phyloP scores from a whole-genome alignment of 2,329 filamentous ascomycete genomes.

The Pyricularia sp. region DNA sequence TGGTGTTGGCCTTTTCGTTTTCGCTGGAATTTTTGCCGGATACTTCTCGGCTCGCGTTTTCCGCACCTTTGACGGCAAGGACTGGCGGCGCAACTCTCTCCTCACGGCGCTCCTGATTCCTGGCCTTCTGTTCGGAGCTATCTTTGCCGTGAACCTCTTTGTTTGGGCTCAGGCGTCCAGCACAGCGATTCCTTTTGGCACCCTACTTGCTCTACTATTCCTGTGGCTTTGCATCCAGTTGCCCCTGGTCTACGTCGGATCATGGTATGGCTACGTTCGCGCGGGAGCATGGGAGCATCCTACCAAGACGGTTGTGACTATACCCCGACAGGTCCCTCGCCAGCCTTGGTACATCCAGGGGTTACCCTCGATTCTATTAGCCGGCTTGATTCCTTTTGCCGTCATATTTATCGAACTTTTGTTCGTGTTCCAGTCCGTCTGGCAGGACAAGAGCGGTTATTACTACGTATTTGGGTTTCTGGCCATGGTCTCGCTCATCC shows the following conservation, averaged over 20 bases:
- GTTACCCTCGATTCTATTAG: slow-evolving; percentile 55
- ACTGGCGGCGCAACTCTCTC: slow-evolving; percentile 68
- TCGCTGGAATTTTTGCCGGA: slow-evolving; percentile 75
- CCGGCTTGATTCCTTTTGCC: slow-evolving; percentile 73
- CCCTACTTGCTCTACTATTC: slow-evolving; percentile 59
- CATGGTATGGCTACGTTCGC: slow-evolving; percentile 64
- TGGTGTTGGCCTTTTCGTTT: slow-evolving; percentile 71
- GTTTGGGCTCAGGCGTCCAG: slow-evolving; percentile 86
- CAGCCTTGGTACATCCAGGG: slow-evolving; percentile 68
- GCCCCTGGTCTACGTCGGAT: slow-evolving; percentile 72
- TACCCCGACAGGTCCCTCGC: slow-evolving; percentile 64
- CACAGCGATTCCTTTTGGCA: slow-evolving; percentile 77
- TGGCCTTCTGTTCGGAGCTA: slow-evolving; percentile 62
- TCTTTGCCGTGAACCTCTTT: slow-evolving; percentile 79
- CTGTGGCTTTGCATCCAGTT: slow-evolving; percentile 83
- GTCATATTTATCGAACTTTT: slow-evolving; percentile 26
- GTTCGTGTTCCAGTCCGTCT: slow-evolving; percentile 53
- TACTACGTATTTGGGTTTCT: slow-evolving; percentile 90
- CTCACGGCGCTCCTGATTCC: slow-evolving; percentile 73
- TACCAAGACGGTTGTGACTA: slow-evolving; percentile 57
- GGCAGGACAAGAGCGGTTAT: slow-evolving; percentile 85
- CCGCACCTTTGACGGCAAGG: slow-evolving; percentile 69
- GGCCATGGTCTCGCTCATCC: slow-evolving; percentile 60
- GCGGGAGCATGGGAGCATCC: slow-evolving; percentile 69
- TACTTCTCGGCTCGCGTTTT: slow-evolving; percentile 81